Evolutionary conservation across 202 grass and related monocot species (phyloP).

Genomic region (Schoenoplectus triqueter): DNA sequence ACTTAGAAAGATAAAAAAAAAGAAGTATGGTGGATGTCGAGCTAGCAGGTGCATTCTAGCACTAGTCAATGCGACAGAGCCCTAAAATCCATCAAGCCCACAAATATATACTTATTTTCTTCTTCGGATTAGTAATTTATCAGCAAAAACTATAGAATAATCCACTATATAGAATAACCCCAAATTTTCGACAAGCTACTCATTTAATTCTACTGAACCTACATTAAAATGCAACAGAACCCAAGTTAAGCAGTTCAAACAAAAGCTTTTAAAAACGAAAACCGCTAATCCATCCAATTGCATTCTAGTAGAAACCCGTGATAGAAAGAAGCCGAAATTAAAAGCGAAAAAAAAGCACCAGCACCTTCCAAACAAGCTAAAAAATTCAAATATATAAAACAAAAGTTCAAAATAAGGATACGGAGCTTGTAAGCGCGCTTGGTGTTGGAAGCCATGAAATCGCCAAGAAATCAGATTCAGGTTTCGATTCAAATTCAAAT

Average conservation of each 20-base stretch:
- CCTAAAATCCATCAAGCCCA: constrained; percentile 12
- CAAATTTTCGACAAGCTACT: constrained; percentile 3
- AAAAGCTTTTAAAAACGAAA: background rate
- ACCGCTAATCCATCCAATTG: background rate
- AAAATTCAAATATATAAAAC: background rate
- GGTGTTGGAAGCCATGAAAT: constrained; percentile 81
- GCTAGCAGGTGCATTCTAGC: constrained; percentile 2
- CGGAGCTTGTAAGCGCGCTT: constrained; percentile 99
- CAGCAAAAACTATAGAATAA: background rate
- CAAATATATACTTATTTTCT: background rate
- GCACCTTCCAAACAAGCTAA: constrained; percentile 31
- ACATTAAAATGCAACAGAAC: background rate
- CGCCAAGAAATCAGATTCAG: constrained; percentile 10
- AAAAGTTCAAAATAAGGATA: constrained; percentile 60
- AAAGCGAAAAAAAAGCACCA: constrained; percentile 34
- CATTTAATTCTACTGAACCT: constrained; percentile 8
- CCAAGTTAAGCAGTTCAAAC: background rate
- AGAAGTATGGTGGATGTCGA: background rate
- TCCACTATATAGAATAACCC: background rate
- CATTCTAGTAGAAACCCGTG: background rate
- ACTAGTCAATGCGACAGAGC: background rate
- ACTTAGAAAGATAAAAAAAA: constrained; percentile 21
- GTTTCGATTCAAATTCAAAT: constrained; percentile 16
- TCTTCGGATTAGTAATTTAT: constrained; percentile 1
- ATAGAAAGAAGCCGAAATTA: background rate